phyloP scores from a whole-genome alignment of 2,329 filamentous ascomycete species.

The Talaromyces islandicus region DNA sequence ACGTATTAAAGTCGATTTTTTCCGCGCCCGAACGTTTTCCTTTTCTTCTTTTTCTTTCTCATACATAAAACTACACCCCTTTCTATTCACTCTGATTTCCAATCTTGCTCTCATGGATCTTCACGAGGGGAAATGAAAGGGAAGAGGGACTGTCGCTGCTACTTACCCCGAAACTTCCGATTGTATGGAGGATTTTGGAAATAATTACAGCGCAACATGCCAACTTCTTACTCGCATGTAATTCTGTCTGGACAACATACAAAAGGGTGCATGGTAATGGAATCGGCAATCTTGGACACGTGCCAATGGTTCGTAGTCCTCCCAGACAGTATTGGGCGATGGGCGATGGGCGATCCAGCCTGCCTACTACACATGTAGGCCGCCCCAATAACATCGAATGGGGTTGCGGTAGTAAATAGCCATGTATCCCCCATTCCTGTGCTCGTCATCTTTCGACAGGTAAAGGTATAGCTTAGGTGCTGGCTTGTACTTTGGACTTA shows the following conservation, averaged over 20 bases:
- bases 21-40: conserved; percentile 11
- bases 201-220: conserved; percentile 37
- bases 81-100: conserved; percentile 44
- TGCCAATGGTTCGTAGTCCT: conserved; percentile 52
- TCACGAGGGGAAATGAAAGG: conserved; percentile 44
- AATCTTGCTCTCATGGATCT: conserved; percentile 28
- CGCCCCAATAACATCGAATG: conserved; percentile 69
- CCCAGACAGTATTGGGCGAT: conserved; percentile 60
- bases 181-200: conserved; percentile 41
- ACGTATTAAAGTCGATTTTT: conserved; percentile 21
- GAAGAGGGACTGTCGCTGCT: conserved; percentile 32
- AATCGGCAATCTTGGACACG: conserved; percentile 47
- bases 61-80: conserved; percentile 37
- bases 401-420: conserved; percentile 62
- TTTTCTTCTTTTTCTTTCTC: conserved; percentile 24
- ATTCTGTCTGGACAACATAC: not conserved
- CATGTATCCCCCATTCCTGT: conserved; percentile 52
- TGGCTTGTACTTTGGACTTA: conserved; percentile 71
- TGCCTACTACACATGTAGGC: conserved; percentile 38
- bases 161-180: conserved; percentile 42
- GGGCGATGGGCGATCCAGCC: conserved; percentile 64
- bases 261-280: not conserved
- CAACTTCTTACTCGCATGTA: conserved; percentile 12
- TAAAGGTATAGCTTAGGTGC: conserved; percentile 60
- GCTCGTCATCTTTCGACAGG: conserved; percentile 47